Evolutionary conservation across 805 yeast genomes (phyloP), one percentile per base, ranked within the genome.

Genomic region (Wickerhamomyces hampshirensis): DNA sequence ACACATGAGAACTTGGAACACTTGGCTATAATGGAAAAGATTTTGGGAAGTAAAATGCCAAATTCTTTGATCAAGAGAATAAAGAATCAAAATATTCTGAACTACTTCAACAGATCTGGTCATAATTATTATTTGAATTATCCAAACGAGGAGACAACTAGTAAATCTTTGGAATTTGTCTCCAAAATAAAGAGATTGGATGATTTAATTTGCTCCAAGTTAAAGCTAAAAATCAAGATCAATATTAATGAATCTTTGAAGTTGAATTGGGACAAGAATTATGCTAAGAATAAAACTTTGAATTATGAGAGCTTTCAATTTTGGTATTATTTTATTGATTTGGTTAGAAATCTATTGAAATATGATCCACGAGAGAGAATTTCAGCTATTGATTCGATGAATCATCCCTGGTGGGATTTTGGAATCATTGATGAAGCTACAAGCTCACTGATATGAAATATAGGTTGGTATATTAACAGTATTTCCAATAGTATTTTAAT

Each of bases 1-100:
- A 93, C 98, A 1, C 96, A 91, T 58, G 97, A 93, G 56, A 89
- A 91, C 58, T 65, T 80, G 34, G 98, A 91, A 59, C 99, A 93
- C 62, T 66, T 93, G 58, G 95, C 95, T 12, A 80, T 93, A 84
- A 93, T 93, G 84, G 91, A 93, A 59, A 79, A 77, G 46, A 75
- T 89, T 15, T 68, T 80, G 18, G 84, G 82, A 15, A 59, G 63
- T 44, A 66, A 59, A 13, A 68, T 84, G 11, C 69, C 71, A 13
- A 42, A 45, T 13, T 49, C 57, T 27, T 38, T 66, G 37, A 48
- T 66, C 5, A 58, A 56, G 18, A 61, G 53, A 36, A 40, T 50
- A 34, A 46, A 36, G 13, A 42, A 35, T 26, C 23, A 26, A 2
- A 26, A 36, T 0, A 30, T 40, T 8, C 40, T 33, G 19, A 30